These are phyloP conservation scores for Colletotrichum musae DNA, from an alignment of 2,329 filamentous ascomycete genomes.

Conservation along the genomic window DNA sequence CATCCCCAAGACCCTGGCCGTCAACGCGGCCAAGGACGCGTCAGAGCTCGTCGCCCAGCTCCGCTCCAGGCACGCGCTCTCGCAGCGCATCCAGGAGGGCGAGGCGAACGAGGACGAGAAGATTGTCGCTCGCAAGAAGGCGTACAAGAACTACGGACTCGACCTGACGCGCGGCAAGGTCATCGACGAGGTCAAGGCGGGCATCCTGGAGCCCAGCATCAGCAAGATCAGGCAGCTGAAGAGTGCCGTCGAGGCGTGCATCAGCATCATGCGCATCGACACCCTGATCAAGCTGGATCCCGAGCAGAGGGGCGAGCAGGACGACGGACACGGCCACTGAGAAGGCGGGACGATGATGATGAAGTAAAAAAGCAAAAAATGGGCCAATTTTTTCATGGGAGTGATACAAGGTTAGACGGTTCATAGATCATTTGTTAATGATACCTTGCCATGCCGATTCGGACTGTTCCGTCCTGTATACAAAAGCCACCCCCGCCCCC, in stretches of 20 bases:
- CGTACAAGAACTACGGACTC: slow-evolving; percentile 98
- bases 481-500: not conserved
- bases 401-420: slow-evolving; percentile 41
- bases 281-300: slow-evolving; percentile 98
- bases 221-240: slow-evolving; percentile 99
- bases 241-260: slow-evolving; percentile 97
- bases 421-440: slow-evolving; percentile 44
- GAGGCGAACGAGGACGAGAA: slow-evolving; percentile 90
- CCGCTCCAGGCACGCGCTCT: slow-evolving; percentile 92
- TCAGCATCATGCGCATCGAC: slow-evolving; percentile 99
- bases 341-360: slow-evolving; percentile 32
- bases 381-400: slow-evolving; percentile 12
- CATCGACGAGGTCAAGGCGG: slow-evolving; percentile 92
- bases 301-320: slow-evolving; percentile 80
- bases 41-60: slow-evolving; percentile 96
- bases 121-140: slow-evolving; percentile 91
- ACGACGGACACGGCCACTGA: slow-evolving; percentile 91
- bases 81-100: slow-evolving; percentile 91
- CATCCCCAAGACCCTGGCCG: slow-evolving; percentile 95
- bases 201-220: slow-evolving; percentile 96
- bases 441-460: slow-evolving; percentile 41
- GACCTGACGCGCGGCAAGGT: slow-evolving; percentile 92
- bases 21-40: slow-evolving; percentile 97
- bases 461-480: slow-evolving; percentile 26
- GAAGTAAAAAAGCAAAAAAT: slow-evolving; percentile 34